Conservation (phyloP, 2,329 filamentous ascomycete species). For the Microsporum canis region DNA sequence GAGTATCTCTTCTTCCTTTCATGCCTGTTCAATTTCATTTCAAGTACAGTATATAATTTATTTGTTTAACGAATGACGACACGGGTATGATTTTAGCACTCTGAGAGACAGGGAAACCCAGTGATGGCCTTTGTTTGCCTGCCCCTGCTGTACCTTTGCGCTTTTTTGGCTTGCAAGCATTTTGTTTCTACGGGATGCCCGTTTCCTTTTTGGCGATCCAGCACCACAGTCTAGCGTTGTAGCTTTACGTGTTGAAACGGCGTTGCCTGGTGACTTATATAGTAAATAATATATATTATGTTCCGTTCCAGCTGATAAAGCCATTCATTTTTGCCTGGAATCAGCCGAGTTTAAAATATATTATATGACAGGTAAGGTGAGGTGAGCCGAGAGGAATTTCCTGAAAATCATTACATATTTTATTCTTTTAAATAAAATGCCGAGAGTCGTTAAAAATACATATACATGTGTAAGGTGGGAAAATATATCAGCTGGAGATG, state of each 20-base stretch:
- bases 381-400: background rate
- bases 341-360: background rate
- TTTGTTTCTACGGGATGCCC: background rate
- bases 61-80: conserved; percentile 1
- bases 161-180: background rate
- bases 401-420: background rate
- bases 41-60: conserved; percentile 2
- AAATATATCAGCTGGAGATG: background rate
- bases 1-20: background rate
- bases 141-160: background rate
- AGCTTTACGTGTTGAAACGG: background rate
- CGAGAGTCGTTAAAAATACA: background rate
- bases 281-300: background rate
- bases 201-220: background rate
- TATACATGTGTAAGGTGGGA: background rate
- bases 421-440: background rate
- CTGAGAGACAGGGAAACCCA: background rate
- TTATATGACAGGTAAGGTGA: background rate
- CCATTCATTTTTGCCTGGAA: background rate
- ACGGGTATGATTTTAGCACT: conserved; percentile 1
- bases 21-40: background rate
- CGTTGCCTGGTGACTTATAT: background rate
- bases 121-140: background rate
- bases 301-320: background rate
- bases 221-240: background rate